Percentiles rank a stretch among this genome's conserved stretches.
Conservation (phyloP, 192 early-diverging fungal species). For the Oehlia diaphana region DNA sequence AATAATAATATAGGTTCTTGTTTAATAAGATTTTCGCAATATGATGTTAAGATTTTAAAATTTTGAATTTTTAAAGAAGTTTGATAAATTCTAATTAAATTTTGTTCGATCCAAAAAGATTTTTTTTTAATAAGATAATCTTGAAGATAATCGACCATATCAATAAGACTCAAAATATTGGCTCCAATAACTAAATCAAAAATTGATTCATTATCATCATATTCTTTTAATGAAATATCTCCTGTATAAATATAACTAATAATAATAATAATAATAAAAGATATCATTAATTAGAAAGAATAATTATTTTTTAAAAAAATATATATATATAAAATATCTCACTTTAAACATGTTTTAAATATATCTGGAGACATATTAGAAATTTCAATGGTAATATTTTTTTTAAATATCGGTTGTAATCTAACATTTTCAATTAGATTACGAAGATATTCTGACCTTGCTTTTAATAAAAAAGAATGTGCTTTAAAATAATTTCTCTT, state of each 20-base stretch:
- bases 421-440: background rate
- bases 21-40: background rate
- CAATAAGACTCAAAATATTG: background rate
- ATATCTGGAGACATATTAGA: background rate
- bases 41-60: background rate
- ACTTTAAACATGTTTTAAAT: background rate
- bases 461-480: background rate
- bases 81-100: background rate
- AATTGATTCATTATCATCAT: background rate
- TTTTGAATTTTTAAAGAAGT: background rate
- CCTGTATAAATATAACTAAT: background rate
- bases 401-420: too few relatives aligned
- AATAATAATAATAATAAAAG: background rate
- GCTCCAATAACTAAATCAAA: background rate
- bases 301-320: too few relatives aligned
- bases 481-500: background rate
- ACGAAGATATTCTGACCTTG: conserved; percentile 7
- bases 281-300: too few relatives aligned
- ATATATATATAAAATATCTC: background rate
- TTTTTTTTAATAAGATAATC: background rate
- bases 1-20: conserved; percentile 1
- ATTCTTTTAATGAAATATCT: background rate
- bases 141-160: background rate
- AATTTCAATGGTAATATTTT: background rate
- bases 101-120: background rate